These are phyloP conservation scores for Alternaria tenuissima DNA, from an alignment of 2,329 filamentous ascomycete genomes.

Conservation along the genomic window DNA sequence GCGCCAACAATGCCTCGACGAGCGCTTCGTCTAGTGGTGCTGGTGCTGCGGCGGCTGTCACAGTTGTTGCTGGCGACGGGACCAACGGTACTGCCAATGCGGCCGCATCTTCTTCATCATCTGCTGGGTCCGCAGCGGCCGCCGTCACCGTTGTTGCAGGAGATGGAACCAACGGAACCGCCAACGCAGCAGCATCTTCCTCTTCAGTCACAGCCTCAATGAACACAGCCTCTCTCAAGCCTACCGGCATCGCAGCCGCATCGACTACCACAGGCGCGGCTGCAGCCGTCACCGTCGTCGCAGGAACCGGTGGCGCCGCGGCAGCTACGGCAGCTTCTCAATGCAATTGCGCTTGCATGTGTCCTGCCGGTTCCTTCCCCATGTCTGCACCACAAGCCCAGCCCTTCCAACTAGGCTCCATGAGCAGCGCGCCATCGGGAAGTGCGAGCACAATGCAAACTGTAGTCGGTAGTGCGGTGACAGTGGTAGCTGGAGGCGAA, in stretches of 20 bases:
- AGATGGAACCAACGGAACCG: constrained; percentile 10
- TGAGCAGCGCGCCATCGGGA: constrained; percentile 14
- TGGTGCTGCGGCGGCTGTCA: constrained; percentile 21
- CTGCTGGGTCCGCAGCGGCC: not conserved
- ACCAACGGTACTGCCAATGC: constrained; percentile 18
- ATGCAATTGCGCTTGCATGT: constrained; percentile 44
- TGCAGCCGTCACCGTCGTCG: constrained; percentile 33
- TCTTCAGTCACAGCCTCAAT: constrained; percentile 13
- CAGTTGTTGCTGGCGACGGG: constrained; percentile 30
- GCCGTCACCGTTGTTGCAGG: constrained; percentile 30
- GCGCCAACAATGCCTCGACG: not conserved
- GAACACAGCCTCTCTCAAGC: constrained; percentile 19
- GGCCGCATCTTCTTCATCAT: constrained; percentile 20
- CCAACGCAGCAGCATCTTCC: constrained; percentile 28
- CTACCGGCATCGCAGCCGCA: constrained; percentile 21
- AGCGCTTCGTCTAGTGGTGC: not conserved
- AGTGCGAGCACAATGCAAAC: constrained; percentile 36
- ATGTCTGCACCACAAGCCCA: constrained; percentile 39
- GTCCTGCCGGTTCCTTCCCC: constrained; percentile 42
- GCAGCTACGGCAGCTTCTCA: constrained; percentile 24
- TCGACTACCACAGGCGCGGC: constrained; percentile 19
- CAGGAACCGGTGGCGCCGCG: constrained; percentile 14
- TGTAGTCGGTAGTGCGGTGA: constrained; percentile 29
- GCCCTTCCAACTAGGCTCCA: constrained; percentile 38
- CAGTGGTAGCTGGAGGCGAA: constrained; percentile 31